These are phyloP conservation scores for Hirschfeldia incana DNA, from an alignment of 345 rosid species.

Conservation along the genomic window DNA sequence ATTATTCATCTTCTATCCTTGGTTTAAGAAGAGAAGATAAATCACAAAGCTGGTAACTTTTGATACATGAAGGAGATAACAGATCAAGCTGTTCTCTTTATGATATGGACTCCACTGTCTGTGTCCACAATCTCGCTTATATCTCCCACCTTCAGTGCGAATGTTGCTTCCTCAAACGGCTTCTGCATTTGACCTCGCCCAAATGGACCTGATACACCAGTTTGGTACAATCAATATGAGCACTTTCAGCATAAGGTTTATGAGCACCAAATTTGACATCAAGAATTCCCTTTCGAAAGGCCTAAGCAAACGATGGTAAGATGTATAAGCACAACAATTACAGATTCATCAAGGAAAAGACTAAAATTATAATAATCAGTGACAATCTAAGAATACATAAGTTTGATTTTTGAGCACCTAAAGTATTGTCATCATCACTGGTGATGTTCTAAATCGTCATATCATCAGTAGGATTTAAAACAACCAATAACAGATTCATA, in stretches of 20 bases:
- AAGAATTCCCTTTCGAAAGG: background rate
- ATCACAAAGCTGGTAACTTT: background rate
- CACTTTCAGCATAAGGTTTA: too few species aligned
- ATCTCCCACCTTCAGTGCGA: slow-evolving; percentile 75
- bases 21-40: slow-evolving; percentile 5
- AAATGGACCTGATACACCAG: slow-evolving; percentile 60
- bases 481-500: background rate
- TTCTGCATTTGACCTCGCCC: slow-evolving; percentile 98
- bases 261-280: background rate
- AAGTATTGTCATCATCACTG: too few species aligned
- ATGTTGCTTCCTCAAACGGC: slow-evolving; percentile 91
- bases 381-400: background rate
- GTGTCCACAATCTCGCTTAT: slow-evolving; percentile 90
- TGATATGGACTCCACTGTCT: slow-evolving; percentile 92
- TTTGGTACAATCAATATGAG: background rate
- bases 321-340: too few species aligned
- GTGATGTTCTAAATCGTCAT: background rate
- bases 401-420: too few species aligned
- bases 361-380: background rate
- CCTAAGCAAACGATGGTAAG: too few species aligned
- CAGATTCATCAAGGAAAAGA: background rate
- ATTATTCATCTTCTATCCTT: slow-evolving; percentile 7
- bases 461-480: background rate
- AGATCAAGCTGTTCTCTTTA: slow-evolving; percentile 70
- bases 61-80: slow-evolving; percentile 4